A percentile compares a stretch with the other conserved stretches of the same genome.
phyloP scores from a whole-genome alignment of 2,329 filamentous ascomycete species.

The Claviceps pazoutovae region DNA sequence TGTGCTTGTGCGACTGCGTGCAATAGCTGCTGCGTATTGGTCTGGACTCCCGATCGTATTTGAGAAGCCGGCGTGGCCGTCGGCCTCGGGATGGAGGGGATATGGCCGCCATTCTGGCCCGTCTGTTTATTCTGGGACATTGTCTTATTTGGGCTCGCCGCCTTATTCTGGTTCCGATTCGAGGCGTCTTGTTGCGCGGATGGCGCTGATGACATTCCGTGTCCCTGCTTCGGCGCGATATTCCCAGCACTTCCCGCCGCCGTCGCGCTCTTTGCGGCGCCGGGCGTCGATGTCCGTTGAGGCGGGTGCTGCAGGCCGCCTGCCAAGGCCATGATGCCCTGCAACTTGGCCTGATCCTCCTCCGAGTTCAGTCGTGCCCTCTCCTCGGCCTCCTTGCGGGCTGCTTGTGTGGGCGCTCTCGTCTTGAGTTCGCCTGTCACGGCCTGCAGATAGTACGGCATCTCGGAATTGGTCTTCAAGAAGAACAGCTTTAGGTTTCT shows the following conservation, averaged over 20 bases:
- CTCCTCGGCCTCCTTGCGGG: conserved; percentile 53
- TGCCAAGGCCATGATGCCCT: conserved; percentile 44
- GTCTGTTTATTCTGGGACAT: neutral
- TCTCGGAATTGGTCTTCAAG: conserved; percentile 79
- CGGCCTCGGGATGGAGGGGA: conserved; percentile 1
- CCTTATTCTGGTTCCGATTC: neutral
- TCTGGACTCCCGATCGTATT: conserved; percentile 12
- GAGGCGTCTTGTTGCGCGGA: neutral
- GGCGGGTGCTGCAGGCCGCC: conserved; percentile 34
- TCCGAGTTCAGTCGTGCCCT: conserved; percentile 43
- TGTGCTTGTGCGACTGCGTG: conserved; percentile 13
- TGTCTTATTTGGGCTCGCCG: neutral
- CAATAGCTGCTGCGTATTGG: conserved; percentile 18
- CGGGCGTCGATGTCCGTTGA: conserved; percentile 10
- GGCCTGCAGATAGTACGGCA: conserved; percentile 74
- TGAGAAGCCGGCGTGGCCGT: conserved; percentile 13
- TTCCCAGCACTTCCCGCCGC: conserved; percentile 17
- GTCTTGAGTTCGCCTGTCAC: conserved; percentile 87
- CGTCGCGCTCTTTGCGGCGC: neutral
- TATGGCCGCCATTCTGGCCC: neutral
- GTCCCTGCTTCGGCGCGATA: conserved; percentile 17
- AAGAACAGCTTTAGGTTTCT: conserved; percentile 85
- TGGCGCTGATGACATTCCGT: conserved; percentile 1
- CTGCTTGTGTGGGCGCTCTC: conserved; percentile 60
- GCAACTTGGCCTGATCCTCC: conserved; percentile 45